Base-by-base conservation (phyloP, 768 basidiomycete genomes). In the Sistotremastrum suecicum region DNA sequence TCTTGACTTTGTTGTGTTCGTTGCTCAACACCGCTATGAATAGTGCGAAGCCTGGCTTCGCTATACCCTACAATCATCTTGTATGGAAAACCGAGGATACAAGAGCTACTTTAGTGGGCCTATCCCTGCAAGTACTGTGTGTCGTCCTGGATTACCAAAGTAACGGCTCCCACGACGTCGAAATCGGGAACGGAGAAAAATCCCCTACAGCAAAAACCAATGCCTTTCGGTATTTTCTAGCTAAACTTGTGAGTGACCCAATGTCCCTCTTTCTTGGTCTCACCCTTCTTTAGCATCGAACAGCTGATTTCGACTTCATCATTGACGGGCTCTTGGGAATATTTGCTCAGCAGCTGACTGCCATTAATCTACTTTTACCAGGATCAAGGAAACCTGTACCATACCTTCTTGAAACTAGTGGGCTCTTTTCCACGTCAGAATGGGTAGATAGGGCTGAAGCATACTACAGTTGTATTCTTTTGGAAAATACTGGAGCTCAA, bases 401-500 rank as follows among this genome's bases (percentile, higher is more conserved):
- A 0, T 87, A 90, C 56, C 71, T 89, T 39, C 72, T 80, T 9
- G 90, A 95, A 63, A 82, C 74, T 5, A 74, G 87, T 90, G 53
- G 56, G 83, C 64, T 6, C 28, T n/a, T 47, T 32, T 34, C 40
- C 34, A 20, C 20, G 20, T 20, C 20, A 20, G 20, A 20, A 20
- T 20, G 20, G 2, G 2, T 20, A 20, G 20, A 20, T 20, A 20
- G 20, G 20, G 20, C 42, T 20, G 8, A n/a, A 34, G 35, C 29
- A n/a, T 39, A 33, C 39, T 34, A 7, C 51, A 85, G 86, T 87
- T 37, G 67, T 85, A 8, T 67, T 88, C 46, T 72, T 94, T 42
- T 97, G 92, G 92, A 86, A 91, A 63, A 75, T 89, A 61, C 66
- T 95, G 36, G 94, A 97, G 51, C 61, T 88, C 28, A 98, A 98